Percentiles rank a stretch among this genome's conserved stretches.
These are phyloP conservation scores for Limnanthes douglasii DNA, from an alignment of 345 rosid genomes.

Conservation along the genomic window DNA sequence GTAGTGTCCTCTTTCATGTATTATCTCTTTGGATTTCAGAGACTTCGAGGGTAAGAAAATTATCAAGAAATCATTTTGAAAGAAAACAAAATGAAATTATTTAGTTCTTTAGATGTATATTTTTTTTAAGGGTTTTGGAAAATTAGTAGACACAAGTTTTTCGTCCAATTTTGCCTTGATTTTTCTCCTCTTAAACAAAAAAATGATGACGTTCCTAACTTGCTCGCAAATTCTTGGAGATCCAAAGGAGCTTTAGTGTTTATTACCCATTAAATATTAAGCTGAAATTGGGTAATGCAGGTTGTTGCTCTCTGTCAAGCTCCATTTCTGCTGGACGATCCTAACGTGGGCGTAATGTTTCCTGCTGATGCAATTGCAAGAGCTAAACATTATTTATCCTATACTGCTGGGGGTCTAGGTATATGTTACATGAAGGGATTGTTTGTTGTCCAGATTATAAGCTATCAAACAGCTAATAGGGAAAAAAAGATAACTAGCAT, in stretches of 20 bases:
- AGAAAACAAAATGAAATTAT: no score
- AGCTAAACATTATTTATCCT: conserved; percentile 85
- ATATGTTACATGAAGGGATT: conserved; percentile 6
- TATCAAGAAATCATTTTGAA: no score
- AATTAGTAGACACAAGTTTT: no score
- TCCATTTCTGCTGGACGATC: conserved; percentile 89
- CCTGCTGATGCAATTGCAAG: conserved; percentile 95
- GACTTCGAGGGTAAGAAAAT: not conserved
- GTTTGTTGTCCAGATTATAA: not conserved
- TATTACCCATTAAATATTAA: conserved; percentile 9
- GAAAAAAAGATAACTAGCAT: no score
- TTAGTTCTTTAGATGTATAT: no score
- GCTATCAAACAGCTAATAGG: no score
- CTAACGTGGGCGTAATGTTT: conserved; percentile 79
- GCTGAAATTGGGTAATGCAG: conserved; percentile 23
- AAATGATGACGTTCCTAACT: no score
- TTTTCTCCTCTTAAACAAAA: no score
- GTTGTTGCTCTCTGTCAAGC: conserved; percentile 99
- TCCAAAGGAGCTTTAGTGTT: no score
- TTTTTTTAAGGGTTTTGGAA: no score
- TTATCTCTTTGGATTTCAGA: not conserved
- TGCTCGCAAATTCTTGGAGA: no score
- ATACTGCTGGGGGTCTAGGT: conserved; percentile 91
- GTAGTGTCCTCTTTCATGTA: not conserved
- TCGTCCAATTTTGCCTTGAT: no score